These are phyloP conservation scores for Amyloporia xantha DNA, from an alignment of 768 basidiomycete genomes.

Conservation along the genomic window DNA sequence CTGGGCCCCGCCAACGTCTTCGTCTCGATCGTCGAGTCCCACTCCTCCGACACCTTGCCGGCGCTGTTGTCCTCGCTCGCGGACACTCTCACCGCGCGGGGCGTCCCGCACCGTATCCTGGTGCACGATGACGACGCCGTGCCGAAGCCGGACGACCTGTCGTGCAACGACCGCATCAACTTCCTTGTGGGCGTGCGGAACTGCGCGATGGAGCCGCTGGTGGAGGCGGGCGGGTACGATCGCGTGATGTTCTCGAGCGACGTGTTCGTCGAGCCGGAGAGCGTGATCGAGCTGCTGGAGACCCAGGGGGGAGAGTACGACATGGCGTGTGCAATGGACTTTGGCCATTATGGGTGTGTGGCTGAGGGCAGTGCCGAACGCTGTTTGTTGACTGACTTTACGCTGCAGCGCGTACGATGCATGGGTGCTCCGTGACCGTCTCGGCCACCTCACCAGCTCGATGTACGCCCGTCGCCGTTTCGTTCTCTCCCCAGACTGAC, in stretches of 20 bases:
- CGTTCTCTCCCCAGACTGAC: too few species aligned
- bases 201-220: constrained; percentile 34
- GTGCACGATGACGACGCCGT: constrained; percentile 22
- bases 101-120: constrained; percentile 27
- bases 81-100: constrained; percentile 15
- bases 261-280: constrained; percentile 34
- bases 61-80: constrained; percentile 25
- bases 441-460: constrained; percentile 21
- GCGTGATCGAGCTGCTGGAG: constrained; percentile 32
- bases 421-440: constrained; percentile 32
- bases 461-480: not conserved
- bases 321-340: constrained; percentile 39
- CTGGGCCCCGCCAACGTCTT: constrained; percentile 38
- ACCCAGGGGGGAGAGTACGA: constrained; percentile 34
- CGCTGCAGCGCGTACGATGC: constrained; percentile 27
- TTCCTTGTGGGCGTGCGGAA: constrained; percentile 36
- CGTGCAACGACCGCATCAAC: constrained; percentile 28
- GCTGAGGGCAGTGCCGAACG: not conserved
- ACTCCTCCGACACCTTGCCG: constrained; percentile 27
- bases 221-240: constrained; percentile 30
- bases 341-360: constrained; percentile 20
- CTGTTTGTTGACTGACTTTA: not conserved
- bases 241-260: constrained; percentile 38
- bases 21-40: constrained; percentile 36
- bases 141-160: constrained; percentile 16